These are phyloP conservation scores for Candida methanosorbosa DNA, from an alignment of 805 yeast genomes.

Conservation along the genomic window DNA sequence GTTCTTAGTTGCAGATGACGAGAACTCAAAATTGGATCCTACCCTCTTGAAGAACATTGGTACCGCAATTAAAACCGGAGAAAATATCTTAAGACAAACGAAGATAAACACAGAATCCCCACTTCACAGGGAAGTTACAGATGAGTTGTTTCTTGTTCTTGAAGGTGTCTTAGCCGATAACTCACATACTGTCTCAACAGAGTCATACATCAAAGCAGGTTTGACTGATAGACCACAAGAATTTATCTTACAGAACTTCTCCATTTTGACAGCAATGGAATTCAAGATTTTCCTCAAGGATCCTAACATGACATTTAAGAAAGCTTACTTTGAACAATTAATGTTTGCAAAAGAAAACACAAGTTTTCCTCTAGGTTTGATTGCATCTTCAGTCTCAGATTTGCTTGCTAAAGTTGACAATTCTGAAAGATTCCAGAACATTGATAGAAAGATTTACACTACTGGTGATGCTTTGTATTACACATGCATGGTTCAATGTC, in stretches of 20 bases:
- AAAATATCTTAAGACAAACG: conserved; percentile 26
- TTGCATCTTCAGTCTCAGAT: conserved; percentile 25
- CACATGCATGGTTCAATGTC: conserved; percentile 45
- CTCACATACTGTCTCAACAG: conserved; percentile 32
- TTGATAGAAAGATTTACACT: conserved; percentile 32
- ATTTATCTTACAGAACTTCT: conserved; percentile 34
- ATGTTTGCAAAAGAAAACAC: conserved; percentile 46
- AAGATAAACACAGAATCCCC: conserved; percentile 29
- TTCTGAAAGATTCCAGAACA: conserved; percentile 22
- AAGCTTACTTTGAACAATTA: conserved; percentile 53
- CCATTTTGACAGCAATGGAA: conserved; percentile 45
- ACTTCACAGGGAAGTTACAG: conserved; percentile 32
- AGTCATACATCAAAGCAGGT: conserved; percentile 38
- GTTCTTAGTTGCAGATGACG: conserved; percentile 31
- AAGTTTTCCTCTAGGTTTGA: conserved; percentile 40
- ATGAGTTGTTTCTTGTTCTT: conserved; percentile 29
- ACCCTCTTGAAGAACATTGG: conserved; percentile 6
- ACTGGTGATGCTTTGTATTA: conserved; percentile 47
- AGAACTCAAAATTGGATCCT: conserved; percentile 9
- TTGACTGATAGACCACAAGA: conserved; percentile 34
- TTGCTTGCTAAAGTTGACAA: conserved; percentile 11
- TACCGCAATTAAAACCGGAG: conserved; percentile 25
- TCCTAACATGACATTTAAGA: conserved; percentile 52
- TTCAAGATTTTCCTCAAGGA: conserved; percentile 45
- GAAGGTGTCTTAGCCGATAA: conserved; percentile 31